These are phyloP conservation scores for Penicillium aurantiogriseum DNA, from an alignment of 2,329 filamentous ascomycete genomes.

Conservation along the genomic window DNA sequence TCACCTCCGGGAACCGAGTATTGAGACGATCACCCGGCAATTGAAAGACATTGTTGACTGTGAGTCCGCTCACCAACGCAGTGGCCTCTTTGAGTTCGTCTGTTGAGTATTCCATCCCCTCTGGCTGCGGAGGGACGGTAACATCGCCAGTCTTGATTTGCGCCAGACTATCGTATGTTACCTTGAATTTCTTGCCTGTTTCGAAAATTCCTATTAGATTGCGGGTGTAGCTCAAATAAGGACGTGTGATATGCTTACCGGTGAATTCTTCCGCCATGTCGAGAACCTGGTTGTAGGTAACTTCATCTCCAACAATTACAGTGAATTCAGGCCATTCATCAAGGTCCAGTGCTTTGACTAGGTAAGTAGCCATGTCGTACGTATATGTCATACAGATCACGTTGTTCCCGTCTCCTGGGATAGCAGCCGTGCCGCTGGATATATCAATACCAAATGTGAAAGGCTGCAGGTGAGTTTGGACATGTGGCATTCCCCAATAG, in stretches of 20 bases:
- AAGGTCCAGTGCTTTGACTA: slow-evolving; percentile 44
- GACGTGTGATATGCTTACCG: slow-evolving; percentile 31
- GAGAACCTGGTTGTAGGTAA: slow-evolving; percentile 49
- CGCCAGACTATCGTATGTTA: slow-evolving; percentile 36
- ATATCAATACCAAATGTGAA: slow-evolving; percentile 48
- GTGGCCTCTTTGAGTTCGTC: slow-evolving; percentile 29
- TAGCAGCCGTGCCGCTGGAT: slow-evolving; percentile 44
- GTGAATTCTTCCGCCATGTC: slow-evolving; percentile 43
- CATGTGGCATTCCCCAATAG: slow-evolving; percentile 44
- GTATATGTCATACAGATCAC: slow-evolving; percentile 51
- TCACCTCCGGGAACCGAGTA: slow-evolving; percentile 23
- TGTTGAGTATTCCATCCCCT: slow-evolving; percentile 13
- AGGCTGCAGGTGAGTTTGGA: slow-evolving; percentile 41
- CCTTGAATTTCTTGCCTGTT: slow-evolving; percentile 35
- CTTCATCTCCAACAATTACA: slow-evolving; percentile 40
- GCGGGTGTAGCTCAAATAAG: not conserved
- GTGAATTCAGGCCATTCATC: slow-evolving; percentile 46
- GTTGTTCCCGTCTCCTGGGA: slow-evolving; percentile 51
- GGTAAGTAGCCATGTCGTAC: slow-evolving; percentile 50
- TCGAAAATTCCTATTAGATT: not conserved
- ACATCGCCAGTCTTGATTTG: slow-evolving; percentile 35
- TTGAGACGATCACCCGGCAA: slow-evolving; percentile 28
- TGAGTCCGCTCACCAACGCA: slow-evolving; percentile 29
- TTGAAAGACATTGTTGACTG: slow-evolving; percentile 30
- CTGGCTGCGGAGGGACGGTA: slow-evolving; percentile 33